phyloP scores from a whole-genome alignment of 192 early-diverging fungal species.

The Allomyces macrogynus region DNA sequence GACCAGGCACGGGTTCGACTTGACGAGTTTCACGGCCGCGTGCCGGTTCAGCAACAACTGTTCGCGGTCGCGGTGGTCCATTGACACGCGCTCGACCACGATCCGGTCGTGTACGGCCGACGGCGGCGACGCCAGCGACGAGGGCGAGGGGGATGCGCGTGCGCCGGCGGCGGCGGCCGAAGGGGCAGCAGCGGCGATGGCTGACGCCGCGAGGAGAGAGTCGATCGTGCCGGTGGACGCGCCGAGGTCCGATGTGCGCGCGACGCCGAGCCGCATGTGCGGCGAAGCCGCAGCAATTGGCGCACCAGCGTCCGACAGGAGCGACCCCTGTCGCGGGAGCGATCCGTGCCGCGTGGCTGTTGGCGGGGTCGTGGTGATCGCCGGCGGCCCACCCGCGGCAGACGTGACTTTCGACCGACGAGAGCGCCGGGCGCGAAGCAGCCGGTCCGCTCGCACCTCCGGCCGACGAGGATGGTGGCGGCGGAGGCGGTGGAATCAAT shows the following conservation, averaged over 20 bases:
- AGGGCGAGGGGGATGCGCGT: background rate
- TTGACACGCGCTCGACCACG: background rate
- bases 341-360: too few relatives aligned
- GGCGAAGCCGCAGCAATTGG: too few relatives aligned
- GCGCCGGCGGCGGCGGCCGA: background rate
- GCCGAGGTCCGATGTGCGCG: too few relatives aligned
- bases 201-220: background rate
- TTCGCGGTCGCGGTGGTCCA: background rate
- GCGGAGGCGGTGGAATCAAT: background rate
- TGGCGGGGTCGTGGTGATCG: too few relatives aligned
- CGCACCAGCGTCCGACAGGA: too few relatives aligned
- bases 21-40: too few relatives aligned
- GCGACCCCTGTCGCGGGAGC: too few relatives aligned
- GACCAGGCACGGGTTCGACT: too few relatives aligned
- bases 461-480: background rate
- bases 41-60: background rate
- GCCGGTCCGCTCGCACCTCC: background rate
- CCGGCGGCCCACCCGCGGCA: too few relatives aligned
- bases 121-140: background rate
- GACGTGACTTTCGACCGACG: background rate
- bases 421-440: background rate
- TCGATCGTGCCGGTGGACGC: background rate
- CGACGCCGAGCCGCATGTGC: too few relatives aligned
- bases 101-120: background rate
- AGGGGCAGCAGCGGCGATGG: background rate